phyloP scores from a whole-genome alignment of 257 asterid species.

The Salvia splendens region DNA sequence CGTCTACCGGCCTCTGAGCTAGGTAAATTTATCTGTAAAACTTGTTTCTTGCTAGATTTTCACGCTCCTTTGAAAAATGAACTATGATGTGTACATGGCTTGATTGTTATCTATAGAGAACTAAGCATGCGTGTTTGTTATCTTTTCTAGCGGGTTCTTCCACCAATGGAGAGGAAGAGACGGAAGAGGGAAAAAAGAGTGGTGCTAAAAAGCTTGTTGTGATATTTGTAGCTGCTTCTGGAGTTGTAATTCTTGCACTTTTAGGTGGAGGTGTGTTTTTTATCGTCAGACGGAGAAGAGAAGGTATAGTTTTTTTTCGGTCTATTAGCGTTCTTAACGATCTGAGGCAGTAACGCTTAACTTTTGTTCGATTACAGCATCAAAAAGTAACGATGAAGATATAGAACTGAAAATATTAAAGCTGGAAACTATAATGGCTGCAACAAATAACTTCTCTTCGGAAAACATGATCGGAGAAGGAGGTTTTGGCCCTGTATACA shows the following conservation, averaged over 20 bases:
- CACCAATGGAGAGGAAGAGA: background rate
- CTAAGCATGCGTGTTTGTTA: too few species aligned
- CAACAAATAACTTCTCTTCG: slow-evolving; percentile 41
- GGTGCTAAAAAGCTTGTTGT: slow-evolving; percentile 3
- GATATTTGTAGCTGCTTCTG: background rate
- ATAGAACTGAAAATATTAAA: slow-evolving; percentile 32
- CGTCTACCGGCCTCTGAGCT: slow-evolving; percentile 22
- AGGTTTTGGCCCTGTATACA: slow-evolving; percentile 50
- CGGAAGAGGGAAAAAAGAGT: background rate
- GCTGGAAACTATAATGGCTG: slow-evolving; percentile 35
- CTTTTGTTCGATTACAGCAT: slow-evolving; percentile 1
- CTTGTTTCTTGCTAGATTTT: too few species aligned
- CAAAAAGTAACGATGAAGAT: slow-evolving; percentile 23
- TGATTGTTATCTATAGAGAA: too few species aligned
- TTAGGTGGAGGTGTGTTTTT: background rate
- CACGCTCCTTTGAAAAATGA: too few species aligned
- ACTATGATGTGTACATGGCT: too few species aligned
- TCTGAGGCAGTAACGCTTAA: background rate
- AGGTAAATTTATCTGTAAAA: background rate
- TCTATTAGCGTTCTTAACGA: background rate
- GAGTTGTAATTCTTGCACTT: slow-evolving; percentile 12
- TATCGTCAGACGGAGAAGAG: slow-evolving; percentile 10
- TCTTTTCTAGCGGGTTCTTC: too few species aligned
- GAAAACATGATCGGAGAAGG: slow-evolving; percentile 36
- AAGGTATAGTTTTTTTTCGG: background rate